These are phyloP conservation scores for Plasmodium knowlesi DNA, from an alignment of 169 alveolate species.

Conservation along the genomic window DNA sequence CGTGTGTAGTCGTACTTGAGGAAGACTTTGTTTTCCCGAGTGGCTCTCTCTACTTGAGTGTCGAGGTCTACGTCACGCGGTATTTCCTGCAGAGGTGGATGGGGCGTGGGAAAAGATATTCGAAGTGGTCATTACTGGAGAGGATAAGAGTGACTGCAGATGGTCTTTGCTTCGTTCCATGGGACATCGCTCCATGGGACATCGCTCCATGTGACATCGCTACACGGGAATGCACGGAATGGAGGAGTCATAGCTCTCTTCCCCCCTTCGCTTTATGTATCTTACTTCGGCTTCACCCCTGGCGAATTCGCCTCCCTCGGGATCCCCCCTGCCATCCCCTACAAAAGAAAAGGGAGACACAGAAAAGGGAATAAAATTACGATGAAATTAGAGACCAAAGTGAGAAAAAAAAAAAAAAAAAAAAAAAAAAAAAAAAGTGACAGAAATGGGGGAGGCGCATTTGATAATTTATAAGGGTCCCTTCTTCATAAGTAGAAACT, in stretches of 20 bases:
- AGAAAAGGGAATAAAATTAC: not conserved
- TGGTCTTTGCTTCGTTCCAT: not conserved
- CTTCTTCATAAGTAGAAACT: not conserved
- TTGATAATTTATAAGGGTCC: not conserved
- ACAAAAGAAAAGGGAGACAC: not conserved
- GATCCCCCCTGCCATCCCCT: not conserved
- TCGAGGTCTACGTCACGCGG: conserved; percentile 33
- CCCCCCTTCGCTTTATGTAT: not conserved
- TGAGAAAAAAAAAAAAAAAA: conserved; percentile 5
- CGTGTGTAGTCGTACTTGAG: conserved; percentile 64
- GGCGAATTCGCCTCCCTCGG: not conserved
- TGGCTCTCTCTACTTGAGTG: conserved; percentile 37
- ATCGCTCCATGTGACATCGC: too few relatives aligned
- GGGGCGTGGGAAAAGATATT: not conserved
- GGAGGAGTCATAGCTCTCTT: not conserved
- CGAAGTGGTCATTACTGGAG: not conserved
- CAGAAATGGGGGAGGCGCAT: not conserved
- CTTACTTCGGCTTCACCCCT: conserved; percentile 16
- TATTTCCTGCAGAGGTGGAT: not conserved
- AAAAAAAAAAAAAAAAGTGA: not conserved
- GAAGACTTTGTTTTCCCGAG: conserved; percentile 65
- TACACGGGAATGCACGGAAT: not conserved
- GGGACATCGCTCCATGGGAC: not conserved
- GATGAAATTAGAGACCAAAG: not conserved
- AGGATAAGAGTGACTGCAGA: not conserved